Base-by-base conservation (phyloP, 1,139 yeast genomes). In the Geotrichum citri-aurantii region DNA sequence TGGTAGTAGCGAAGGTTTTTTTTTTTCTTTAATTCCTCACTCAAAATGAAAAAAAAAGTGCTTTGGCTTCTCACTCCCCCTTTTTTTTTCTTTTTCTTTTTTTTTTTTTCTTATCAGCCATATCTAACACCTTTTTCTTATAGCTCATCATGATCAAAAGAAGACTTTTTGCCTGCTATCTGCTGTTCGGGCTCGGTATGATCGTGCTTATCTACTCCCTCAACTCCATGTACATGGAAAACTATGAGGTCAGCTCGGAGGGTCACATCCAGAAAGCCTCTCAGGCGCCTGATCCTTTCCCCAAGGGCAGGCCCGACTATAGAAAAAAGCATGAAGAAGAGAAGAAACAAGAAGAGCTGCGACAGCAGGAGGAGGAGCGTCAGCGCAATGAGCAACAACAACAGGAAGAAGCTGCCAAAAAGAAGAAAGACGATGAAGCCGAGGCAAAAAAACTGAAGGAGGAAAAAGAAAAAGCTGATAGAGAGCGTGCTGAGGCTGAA, bases 381-480 rank as follows among this genome's bases (percentile, higher is more conserved):
- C 48, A 46, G 19, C 23, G 51, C 6, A 31, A 26, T 6, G 21
- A 40, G 2, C 40, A 31, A 31, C 40, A 31, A 31, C 40, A 31
- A 31, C 5, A 31, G 40, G 57, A 57, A 27, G 51, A 49, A 17
- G 59, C 53, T 7, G 40, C 26, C 7, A 26, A 42, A 26, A 54
- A 48, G n/a, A 48, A 49, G 33, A 17, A 29, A n/a, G 50, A 44
- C 1, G 46, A 55, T 40, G 50, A 40, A 14, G 48, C 48, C 14
- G 50, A 46, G 27, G 47, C 40, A 24, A 29, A 44, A 27, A 19
- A 51, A 46, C 42, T 37, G 24, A 51, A 50, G 23, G 47, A 52
- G 44, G 24, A 21, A 8, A 27, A 52, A 52, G 50, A 42, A 19
- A 69, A 65, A 10, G 69, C 68, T 6, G 74, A 69, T n/a, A 65